Percentiles rank a stretch among this genome's conserved stretches.
phyloP scores from a whole-genome alignment of 148 eudicot species.

The Camellia japonica region DNA sequence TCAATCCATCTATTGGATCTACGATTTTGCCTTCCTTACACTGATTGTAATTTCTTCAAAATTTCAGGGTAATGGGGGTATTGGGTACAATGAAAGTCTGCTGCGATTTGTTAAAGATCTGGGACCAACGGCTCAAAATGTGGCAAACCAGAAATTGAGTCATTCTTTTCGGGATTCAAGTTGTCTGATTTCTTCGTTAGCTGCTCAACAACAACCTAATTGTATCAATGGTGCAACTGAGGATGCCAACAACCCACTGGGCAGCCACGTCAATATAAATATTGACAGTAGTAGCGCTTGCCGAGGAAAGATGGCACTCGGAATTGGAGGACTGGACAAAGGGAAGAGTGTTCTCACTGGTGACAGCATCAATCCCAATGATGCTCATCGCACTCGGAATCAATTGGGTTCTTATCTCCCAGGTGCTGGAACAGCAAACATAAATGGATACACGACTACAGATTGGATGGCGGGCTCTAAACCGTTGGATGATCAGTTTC shows the following conservation, averaged over 20 bases:
- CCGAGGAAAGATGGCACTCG: background rate
- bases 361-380: background rate
- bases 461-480: background rate
- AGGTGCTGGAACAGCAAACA: background rate
- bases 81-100: conserved; percentile 19
- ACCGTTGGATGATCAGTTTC: background rate
- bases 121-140: conserved; percentile 20
- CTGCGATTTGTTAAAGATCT: conserved; percentile 13
- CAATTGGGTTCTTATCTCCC: background rate
- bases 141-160: conserved; percentile 11
- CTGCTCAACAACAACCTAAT: background rate
- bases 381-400: background rate
- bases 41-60: background rate
- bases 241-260: background rate
- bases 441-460: background rate
- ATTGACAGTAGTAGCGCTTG: background rate
- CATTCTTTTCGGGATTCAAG: background rate
- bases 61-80: conserved; percentile 9
- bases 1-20: background rate
- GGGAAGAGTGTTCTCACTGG: conserved; percentile 3
- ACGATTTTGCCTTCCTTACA: background rate
- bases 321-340: background rate
- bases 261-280: background rate
- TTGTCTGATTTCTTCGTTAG: background rate
- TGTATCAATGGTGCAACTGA: background rate